phyloP scores from a whole-genome alignment of 192 early-diverging fungal genomes.

The Entomortierella parvispora region DNA sequence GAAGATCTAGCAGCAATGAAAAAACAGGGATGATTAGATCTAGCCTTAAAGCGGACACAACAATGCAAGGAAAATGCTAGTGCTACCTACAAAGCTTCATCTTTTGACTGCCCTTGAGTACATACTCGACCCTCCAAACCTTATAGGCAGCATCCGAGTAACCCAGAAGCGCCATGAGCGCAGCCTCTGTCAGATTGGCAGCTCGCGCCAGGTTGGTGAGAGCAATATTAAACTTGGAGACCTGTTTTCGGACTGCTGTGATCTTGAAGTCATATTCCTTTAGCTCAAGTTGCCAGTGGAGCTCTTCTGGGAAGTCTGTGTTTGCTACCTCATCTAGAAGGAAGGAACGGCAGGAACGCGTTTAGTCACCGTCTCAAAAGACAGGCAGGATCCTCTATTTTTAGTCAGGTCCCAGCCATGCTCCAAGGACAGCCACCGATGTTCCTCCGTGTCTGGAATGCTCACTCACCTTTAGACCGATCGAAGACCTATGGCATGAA shows the following conservation, averaged over 20 bases:
- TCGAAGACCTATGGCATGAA: constrained; percentile 23
- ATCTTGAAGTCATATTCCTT: constrained; percentile 49
- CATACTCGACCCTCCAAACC: constrained; percentile 46
- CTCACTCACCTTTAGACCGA: constrained; percentile 33
- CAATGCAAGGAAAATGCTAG: background rate
- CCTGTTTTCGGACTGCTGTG: constrained; percentile 3
- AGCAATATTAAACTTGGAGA: constrained; percentile 32
- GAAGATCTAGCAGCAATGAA: constrained; percentile 14
- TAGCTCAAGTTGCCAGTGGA: constrained; percentile 46
- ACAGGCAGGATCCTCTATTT: background rate
- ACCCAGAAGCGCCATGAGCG: constrained; percentile 41
- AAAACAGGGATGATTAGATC: background rate
- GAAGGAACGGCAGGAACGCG: background rate
- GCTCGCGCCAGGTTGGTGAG: constrained; percentile 32
- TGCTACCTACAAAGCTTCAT: constrained; percentile 42
- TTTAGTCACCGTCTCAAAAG: too few relatives aligned
- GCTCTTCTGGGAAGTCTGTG: constrained; percentile 43
- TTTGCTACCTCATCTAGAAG: constrained; percentile 36
- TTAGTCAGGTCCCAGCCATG: background rate
- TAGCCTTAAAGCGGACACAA: background rate
- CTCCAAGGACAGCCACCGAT: background rate
- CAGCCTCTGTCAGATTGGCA: constrained; percentile 40
- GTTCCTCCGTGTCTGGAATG: too few relatives aligned
- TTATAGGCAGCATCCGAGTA: constrained; percentile 49
- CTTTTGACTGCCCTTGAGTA: constrained; percentile 37